A percentile compares a stretch with the other conserved stretches of the same genome.
Evolutionary conservation across 805 yeast species (phyloP).

Genomic region (Cyberlindnera galapagoensis): DNA sequence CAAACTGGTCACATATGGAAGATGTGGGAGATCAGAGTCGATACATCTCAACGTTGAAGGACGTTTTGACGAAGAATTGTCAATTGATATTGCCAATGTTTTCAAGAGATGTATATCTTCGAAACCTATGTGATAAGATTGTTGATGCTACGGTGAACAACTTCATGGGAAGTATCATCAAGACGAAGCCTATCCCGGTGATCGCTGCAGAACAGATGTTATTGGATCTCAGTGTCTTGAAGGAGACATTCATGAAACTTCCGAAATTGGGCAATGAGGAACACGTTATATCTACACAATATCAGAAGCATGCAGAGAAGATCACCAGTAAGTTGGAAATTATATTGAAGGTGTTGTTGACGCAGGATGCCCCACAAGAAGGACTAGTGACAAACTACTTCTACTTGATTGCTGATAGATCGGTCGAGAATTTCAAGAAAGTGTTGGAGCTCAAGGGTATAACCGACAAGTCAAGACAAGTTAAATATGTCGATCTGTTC

Average conservation of each 20-base stretch:
- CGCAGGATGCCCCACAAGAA: conserved; percentile 59
- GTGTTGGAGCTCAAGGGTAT: conserved; percentile 60
- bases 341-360: conserved; percentile 60
- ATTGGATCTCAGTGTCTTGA: conserved; percentile 63
- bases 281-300: conserved; percentile 23
- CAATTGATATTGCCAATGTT: conserved; percentile 47
- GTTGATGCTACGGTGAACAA: conserved; percentile 57
- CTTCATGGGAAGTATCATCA: conserved; percentile 50
- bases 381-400: conserved; percentile 60
- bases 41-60: conserved; percentile 55
- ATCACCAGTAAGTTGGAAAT: conserved; percentile 44
- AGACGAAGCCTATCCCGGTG: conserved; percentile 63
- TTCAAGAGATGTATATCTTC: conserved; percentile 61
- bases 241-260: conserved; percentile 36
- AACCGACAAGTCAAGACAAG: conserved; percentile 15
- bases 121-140: conserved; percentile 70
- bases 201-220: conserved; percentile 74
- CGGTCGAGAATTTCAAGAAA: conserved; percentile 55
- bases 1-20: conserved; percentile 63
- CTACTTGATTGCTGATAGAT: conserved; percentile 57
- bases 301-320: conserved; percentile 37
- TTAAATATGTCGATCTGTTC: conserved; percentile 20
- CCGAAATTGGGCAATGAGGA: conserved; percentile 17
- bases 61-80: conserved; percentile 39
- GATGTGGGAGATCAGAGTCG: conserved; percentile 68